phyloP scores from a whole-genome alignment of 192 early-diverging fungal species.

The Chytriomyces sp. region DNA sequence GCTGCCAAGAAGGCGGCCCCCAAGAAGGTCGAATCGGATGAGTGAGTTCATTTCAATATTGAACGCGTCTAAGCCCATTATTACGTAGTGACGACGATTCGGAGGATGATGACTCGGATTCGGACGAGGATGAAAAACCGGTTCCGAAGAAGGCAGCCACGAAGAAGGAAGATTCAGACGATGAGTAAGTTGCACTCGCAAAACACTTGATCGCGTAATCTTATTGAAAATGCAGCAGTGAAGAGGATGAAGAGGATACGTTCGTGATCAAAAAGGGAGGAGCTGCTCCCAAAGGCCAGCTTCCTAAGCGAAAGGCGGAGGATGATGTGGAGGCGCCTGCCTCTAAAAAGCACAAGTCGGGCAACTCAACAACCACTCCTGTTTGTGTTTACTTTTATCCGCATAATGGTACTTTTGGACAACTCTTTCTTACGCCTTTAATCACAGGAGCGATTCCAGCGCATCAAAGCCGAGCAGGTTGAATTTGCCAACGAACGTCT shows the following conservation, averaged over 20 bases:
- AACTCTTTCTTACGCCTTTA: background rate
- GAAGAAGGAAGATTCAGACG: constrained; percentile 27
- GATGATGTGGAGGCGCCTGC: background rate
- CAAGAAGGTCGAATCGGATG: background rate
- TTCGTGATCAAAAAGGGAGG: constrained; percentile 24
- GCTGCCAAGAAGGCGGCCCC: constrained; percentile 7
- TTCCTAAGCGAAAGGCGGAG: constrained; percentile 28
- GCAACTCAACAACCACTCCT: background rate
- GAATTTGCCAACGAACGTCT: constrained; percentile 75
- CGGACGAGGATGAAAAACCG: constrained; percentile 20
- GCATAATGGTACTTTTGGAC: no score
- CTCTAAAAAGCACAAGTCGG: constrained; percentile 25
- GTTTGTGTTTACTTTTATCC: background rate
- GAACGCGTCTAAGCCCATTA: no score
- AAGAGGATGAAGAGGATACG: background rate
- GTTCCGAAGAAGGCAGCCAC: constrained; percentile 19
- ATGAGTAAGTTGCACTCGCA: background rate
- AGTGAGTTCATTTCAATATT: no score
- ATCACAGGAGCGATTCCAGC: constrained; percentile 73
- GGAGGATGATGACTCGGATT: background rate
- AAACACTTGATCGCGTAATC: background rate
- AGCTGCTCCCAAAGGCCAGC: no score
- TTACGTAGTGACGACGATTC: constrained; percentile 4
- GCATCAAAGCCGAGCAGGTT: constrained; percentile 81
- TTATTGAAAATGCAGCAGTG: background rate